Evolutionary conservation across 148 eudicot species (phyloP).

Genomic region (Chenopodium berlandieri): DNA sequence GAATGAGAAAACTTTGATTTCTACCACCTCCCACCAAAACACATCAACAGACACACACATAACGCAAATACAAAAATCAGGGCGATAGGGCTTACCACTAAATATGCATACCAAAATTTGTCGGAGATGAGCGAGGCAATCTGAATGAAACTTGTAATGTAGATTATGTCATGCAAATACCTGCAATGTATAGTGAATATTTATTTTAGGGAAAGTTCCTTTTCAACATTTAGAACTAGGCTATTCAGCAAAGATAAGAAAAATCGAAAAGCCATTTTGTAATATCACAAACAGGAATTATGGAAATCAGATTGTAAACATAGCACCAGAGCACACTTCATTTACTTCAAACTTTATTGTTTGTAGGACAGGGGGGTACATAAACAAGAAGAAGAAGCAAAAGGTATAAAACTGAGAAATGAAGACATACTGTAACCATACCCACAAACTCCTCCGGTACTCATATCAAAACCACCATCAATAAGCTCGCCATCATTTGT

Average conservation of each 20-base stretch:
- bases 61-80: constrained; percentile 16
- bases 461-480: constrained; percentile 97
- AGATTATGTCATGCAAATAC: constrained; percentile 89
- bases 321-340: background rate
- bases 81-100: constrained; percentile 59
- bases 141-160: constrained; percentile 83
- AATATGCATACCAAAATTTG: constrained; percentile 83
- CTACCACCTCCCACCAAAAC: background rate
- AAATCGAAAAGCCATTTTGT: background rate
- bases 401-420: background rate
- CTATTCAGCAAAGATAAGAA: background rate
- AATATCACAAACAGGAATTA: background rate
- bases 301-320: background rate
- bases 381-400: background rate
- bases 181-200: constrained; percentile 40
- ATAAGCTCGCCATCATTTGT: constrained; percentile 64
- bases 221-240: background rate
- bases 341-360: background rate
- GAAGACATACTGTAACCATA: constrained; percentile 30
- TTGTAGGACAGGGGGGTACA: background rate
- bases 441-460: constrained; percentile 86
- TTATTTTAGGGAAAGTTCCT: constrained; percentile 10
- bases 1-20: background rate
- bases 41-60: background rate
- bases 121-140: constrained; percentile 75